Evolutionary conservation across 2,329 filamentous ascomycete species (phyloP), one percentile per base, ranked within the genome.

Genomic region (Akanthomyces dipterigenus): DNA sequence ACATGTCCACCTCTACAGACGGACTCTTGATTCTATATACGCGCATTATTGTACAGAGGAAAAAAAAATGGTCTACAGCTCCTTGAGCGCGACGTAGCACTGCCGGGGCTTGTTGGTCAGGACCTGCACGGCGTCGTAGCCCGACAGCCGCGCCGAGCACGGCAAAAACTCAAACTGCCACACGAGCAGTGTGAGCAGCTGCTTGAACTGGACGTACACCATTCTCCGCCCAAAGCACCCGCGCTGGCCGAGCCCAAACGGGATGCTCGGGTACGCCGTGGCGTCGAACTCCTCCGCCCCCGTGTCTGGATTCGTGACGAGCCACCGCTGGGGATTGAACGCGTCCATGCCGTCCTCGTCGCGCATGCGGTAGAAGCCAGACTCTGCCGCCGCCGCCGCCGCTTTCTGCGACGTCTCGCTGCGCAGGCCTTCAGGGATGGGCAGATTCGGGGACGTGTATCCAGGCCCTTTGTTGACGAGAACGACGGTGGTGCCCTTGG

Each of bases 401-500:
- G 57, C 36, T 3, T 28, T 57, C 11, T 54, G 63, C 14, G 56
- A 58, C n/a, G 45, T 56, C 1, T 7, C 36, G 48, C 42, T 61
- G n/a, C 63, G 59, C 11, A 28, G 31, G 5, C 14, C 7, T 36
- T 61, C 59, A 9, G 18, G n/a, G 16, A 61, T 56, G 26, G 40
- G 53, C 11, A 55, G 42, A 43, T 58, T 48, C 18, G 59, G 51
- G 14, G 55, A 48, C 5, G 67, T 42, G 50, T 69, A 67, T 3
- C 67, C 64, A 0, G 70, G 63, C 0, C 71, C 68, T 28, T 64
- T 62, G 9, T 64, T 61, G 18, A 65, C 60, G 14, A 68, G 54
- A 11, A 69, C 63, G 0, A 72, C 60, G 12, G 65, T 62, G 1
- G 70, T 72, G 24, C 68, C 71, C 58, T 65, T 67, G 18, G 71